phyloP scores from a whole-genome alignment of 2,329 filamentous ascomycete species.

The Gaeumannomyces sp. region DNA sequence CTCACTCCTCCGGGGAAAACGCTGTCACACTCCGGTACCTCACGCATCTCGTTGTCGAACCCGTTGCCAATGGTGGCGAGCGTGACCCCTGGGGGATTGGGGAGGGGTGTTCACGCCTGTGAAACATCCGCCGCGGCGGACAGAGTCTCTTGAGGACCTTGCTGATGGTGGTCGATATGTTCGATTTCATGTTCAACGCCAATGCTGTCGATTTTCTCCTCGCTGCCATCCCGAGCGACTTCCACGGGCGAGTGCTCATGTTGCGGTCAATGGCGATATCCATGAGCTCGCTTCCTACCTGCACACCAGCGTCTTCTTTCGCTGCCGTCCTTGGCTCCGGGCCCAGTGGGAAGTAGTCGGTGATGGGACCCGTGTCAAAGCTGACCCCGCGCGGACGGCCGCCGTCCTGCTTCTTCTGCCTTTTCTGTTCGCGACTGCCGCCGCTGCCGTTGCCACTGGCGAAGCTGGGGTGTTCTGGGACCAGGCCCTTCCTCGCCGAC shows the following conservation, averaged over 20 bases:
- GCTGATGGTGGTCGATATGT: background rate
- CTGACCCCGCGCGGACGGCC: background rate
- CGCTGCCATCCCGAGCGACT: background rate
- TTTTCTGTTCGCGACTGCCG: no score
- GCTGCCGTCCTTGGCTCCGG: background rate
- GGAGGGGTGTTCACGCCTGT: background rate
- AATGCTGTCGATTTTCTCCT: background rate
- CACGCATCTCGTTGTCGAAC: background rate
- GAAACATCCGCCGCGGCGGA: background rate
- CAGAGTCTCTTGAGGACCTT: background rate
- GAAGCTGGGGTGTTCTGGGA: background rate
- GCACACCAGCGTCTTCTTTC: background rate
- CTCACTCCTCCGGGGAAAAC: background rate
- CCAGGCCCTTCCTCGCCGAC: background rate
- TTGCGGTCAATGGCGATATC: background rate
- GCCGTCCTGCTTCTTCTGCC: background rate
- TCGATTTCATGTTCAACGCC: background rate
- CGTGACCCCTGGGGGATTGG: background rate
- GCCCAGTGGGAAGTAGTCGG: background rate
- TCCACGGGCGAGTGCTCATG: background rate
- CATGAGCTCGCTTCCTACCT: background rate
- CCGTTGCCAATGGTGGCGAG: background rate
- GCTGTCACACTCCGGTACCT: background rate
- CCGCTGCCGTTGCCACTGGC: background rate
- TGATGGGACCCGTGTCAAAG: background rate